Evolutionary conservation across 1,139 yeast species (phyloP).

Genomic region (Groenewaldozyma sp.): DNA sequence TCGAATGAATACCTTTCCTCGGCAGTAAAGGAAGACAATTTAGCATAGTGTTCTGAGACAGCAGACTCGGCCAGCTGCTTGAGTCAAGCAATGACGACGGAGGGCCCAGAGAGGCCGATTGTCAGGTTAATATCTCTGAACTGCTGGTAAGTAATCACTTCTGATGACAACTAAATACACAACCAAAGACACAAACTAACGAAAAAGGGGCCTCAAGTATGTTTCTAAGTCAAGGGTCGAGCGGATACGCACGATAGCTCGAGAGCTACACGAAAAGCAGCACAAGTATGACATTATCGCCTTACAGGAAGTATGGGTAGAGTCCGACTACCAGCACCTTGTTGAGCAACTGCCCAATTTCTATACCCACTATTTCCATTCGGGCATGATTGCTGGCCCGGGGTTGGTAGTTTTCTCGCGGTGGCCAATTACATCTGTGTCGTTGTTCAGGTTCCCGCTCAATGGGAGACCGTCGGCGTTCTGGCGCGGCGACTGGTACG

Average conservation of each 20-base stretch:
- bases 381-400: constrained; percentile 89
- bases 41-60: no score
- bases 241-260: constrained; percentile 68
- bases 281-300: constrained; percentile 74
- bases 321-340: constrained; percentile 65
- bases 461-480: constrained; percentile 94
- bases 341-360: constrained; percentile 39
- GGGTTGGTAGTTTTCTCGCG: constrained; percentile 81
- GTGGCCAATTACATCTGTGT: constrained; percentile 72
- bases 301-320: constrained; percentile 88
- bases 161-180: background rate
- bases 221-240: constrained; percentile 60
- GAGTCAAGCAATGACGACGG: no score
- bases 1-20: no score
- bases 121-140: constrained; percentile 15
- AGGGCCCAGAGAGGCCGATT: no score
- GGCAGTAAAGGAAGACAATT: no score
- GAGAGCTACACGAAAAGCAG: constrained; percentile 41
- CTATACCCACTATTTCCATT: constrained; percentile 48
- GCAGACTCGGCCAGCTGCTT: no score
- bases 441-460: constrained; percentile 74
- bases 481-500: constrained; percentile 94
- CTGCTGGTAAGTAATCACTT: constrained; percentile 14
- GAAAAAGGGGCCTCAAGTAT: constrained; percentile 68
- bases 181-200: background rate